Percentiles rank a stretch among this genome's conserved stretches.
These are phyloP conservation scores for Penicillium sp. DNA, from an alignment of 2,329 filamentous ascomycete species.

Conservation along the genomic window DNA sequence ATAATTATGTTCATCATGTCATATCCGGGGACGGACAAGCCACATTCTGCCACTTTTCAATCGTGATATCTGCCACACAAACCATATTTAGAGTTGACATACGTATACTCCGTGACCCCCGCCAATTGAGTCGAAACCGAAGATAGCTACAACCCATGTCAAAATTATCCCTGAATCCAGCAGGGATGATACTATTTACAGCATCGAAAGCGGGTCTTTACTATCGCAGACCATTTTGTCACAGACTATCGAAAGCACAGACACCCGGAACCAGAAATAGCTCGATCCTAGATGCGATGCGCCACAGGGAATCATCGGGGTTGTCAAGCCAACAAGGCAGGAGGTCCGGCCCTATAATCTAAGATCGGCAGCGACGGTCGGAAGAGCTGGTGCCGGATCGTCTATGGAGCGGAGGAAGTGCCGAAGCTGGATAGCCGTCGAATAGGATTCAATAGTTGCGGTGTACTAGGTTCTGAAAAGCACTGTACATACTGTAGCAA, in stretches of 20 bases:
- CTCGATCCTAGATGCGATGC: background rate
- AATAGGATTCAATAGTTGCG: slow-evolving; percentile 7
- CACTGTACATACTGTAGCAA: too few species aligned
- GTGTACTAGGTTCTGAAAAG: too few species aligned
- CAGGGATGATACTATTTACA: background rate
- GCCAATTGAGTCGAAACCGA: background rate
- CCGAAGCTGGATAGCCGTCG: slow-evolving; percentile 8
- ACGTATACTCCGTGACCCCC: background rate
- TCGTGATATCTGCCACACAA: background rate
- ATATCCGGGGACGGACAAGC: background rate
- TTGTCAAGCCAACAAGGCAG: background rate
- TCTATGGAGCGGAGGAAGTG: slow-evolving; percentile 9
- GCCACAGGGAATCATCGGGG: background rate
- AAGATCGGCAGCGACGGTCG: background rate
- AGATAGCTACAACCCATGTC: background rate
- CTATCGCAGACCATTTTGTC: background rate
- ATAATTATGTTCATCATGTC: background rate
- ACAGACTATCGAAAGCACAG: slow-evolving; percentile 1
- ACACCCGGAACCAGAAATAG: background rate
- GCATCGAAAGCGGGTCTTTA: background rate
- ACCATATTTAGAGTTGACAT: background rate
- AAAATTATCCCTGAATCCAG: background rate
- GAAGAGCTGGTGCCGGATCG: slow-evolving; percentile 7
- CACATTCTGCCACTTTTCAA: background rate
- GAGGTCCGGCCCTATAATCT: background rate